These are phyloP conservation scores for Candida maesae DNA, from an alignment of 805 yeast species.

Conservation along the genomic window DNA sequence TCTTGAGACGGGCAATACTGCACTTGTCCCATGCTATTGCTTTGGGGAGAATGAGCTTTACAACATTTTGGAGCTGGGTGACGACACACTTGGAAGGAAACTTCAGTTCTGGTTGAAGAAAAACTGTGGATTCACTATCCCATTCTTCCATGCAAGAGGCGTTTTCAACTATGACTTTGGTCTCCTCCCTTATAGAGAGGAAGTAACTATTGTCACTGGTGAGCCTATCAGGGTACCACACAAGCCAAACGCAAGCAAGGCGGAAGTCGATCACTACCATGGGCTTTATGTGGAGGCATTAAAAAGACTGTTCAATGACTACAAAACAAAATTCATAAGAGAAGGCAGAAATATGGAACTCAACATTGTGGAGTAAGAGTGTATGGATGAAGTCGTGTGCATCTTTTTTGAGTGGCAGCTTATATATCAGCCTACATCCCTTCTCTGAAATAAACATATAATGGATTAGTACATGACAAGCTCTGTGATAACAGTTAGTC, in stretches of 20 bases:
- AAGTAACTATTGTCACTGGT: slow-evolving; percentile 74
- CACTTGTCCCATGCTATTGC: slow-evolving; percentile 81
- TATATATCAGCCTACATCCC: too few species aligned
- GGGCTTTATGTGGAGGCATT: slow-evolving; percentile 62
- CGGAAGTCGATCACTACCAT: slow-evolving; percentile 69
- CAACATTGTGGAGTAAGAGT: slow-evolving; percentile 25
- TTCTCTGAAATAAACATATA: too few species aligned
- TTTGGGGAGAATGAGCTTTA: slow-evolving; percentile 84
- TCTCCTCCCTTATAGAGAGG: slow-evolving; percentile 77
- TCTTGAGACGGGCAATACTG: slow-evolving; percentile 68
- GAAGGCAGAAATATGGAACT: slow-evolving; percentile 13
- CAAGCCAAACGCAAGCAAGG: slow-evolving; percentile 38
- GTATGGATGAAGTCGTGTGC: too few species aligned
- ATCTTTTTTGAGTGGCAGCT: too few species aligned
- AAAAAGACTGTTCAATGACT: slow-evolving; percentile 57
- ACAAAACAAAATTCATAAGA: slow-evolving; percentile 48
- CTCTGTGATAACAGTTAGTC: too few species aligned
- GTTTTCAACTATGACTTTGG: slow-evolving; percentile 92
- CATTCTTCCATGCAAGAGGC: slow-evolving; percentile 89
- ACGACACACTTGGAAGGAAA: slow-evolving; percentile 43
- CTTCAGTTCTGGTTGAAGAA: slow-evolving; percentile 73
- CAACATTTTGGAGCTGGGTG: slow-evolving; percentile 43
- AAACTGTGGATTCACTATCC: slow-evolving; percentile 77
- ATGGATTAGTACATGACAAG: too few species aligned
- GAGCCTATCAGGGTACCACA: slow-evolving; percentile 59